Percentiles rank a stretch among this genome's conserved stretches.
Conservation (phyloP, 768 basidiomycete species). For the Hericium rajendrae region DNA sequence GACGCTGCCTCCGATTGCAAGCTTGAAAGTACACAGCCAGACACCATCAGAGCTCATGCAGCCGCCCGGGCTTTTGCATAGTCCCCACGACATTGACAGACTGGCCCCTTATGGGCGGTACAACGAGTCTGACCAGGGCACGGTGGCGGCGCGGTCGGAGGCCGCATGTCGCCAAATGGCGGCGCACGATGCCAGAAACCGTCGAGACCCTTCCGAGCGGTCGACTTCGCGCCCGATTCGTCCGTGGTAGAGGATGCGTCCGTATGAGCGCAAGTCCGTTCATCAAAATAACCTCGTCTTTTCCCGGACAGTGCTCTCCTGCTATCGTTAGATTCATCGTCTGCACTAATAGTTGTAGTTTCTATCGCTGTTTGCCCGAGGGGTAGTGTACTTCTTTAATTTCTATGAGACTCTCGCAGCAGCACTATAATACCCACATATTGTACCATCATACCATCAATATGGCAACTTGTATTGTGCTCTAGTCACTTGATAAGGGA, state of each 20-base stretch:
- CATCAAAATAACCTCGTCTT: not conserved
- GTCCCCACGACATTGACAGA: too few species aligned
- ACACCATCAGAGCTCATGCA: constrained; percentile 1
- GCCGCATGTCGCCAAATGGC: not conserved
- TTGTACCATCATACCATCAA: not conserved
- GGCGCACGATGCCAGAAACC: not conserved
- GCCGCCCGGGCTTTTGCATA: not conserved
- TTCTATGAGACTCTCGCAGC: not conserved
- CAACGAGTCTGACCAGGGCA: too few species aligned
- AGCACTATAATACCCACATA: not conserved
- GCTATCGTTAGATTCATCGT: not conserved
- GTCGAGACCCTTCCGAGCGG: constrained; percentile 4
- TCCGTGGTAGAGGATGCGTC: constrained; percentile 9
- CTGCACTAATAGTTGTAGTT: not conserved
- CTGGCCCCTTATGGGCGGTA: not conserved
- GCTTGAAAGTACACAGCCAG: not conserved
- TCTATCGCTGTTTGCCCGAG: not conserved
- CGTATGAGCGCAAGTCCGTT: too few species aligned
- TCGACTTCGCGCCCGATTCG: constrained; percentile 10
- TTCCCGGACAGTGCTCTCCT: not conserved
- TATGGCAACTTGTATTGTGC: not conserved
- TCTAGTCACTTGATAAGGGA: not conserved
- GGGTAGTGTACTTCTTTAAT: too few species aligned
- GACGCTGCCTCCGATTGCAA: constrained; percentile 2
- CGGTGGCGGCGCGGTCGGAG: too few species aligned